Evolutionary conservation across 2,329 filamentous ascomycete species (phyloP), one percentile per base, ranked within the genome.

Genomic region (Bipolaris sorokiniana): DNA sequence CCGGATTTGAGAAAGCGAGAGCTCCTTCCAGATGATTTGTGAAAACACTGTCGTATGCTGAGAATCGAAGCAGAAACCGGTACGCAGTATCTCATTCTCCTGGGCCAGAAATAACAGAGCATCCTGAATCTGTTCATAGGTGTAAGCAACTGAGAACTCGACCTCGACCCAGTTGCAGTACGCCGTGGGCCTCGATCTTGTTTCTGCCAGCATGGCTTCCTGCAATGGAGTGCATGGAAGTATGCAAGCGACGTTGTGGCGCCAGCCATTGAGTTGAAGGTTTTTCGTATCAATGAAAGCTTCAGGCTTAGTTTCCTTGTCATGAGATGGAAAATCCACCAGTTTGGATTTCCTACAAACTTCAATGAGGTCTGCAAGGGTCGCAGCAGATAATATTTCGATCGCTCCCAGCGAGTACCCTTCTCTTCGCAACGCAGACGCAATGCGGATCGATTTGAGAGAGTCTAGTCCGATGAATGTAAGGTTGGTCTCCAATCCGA

Each of bases 121-220:
- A 1, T 76, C 66, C 1, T 71, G 70, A 5, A 92, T 73, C 11
- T 78, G 60, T 3, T 56, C 33, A 36, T 66, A 70, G 1, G 58
- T 63, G 0, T 78, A 68, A 0, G 66, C 59, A 0, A 72, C 42
- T 0, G 81, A 71, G 10, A 90, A 76, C n/a, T 84, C 79, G 1
- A 96, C 72, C 64, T 90, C 84, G 10, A 95, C 79, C 80, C 88
- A 88, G 65, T 97, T 97, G 76, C 89, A 90, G 70, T 97, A 97
- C 7, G 88, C 82, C 45, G 76, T 77, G 1, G 80, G 62, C 58
- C 88, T 80, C 16, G 79, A 80, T 2, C 81, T 75, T 0, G 91
- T 93, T 76, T 96, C 91, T 0, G 85, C 81, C 15, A 97, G 81
- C 91, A 97, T 96, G 1, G 91, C 88, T 16, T 83, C 79, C 67